Base-by-base conservation (phyloP, 257 asterid species). In the Osmanthus fragrans region DNA sequence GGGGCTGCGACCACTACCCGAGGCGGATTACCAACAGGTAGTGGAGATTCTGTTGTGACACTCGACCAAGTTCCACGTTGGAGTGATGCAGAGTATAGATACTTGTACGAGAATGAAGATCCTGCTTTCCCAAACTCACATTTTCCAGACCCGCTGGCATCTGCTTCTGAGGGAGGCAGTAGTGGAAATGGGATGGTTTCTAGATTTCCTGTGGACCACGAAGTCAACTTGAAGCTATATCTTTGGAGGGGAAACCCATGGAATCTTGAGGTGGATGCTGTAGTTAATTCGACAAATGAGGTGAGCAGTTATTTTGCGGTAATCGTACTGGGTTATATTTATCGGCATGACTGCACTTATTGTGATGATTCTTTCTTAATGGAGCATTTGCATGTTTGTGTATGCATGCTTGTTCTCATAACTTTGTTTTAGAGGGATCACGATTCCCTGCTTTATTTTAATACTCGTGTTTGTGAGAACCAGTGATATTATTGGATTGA, bases 241-340 rank as follows among this genome's bases (percentile, higher is more conserved):
- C 90, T 92, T 77, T 94, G 98, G 98, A 90, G 96, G 84, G 98
- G 98, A 77, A 83, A 90, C 79, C 97, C 96, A 16, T 94, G 98
- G 98, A 88, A 92, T 89, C 96, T 94, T 40, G 96, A 94, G 88
- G 97, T 94, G 83, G 98, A 94, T 87, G 98, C 95, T 64, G 98
- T 94, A 73, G 60, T 49, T 49, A 49, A 49, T 49, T 49, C 60
- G n/a, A 49, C 60, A 16, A 49, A 49, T 49, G 60, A 94, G 96
- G 98, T 90, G 80, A 85, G 84, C 66, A 21, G 49, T 75, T 19
- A 49, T 63, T 72, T 78, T n/a, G 49, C 68, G 73, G 75, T 68
- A 64, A 74, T 40, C 30, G 33, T 75, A 47, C 34, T 1, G 2
- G 21, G 60, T 3, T 49, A 49, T 49, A 49, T 49, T 49, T 49